Evolutionary conservation across 2,329 filamentous ascomycete genomes (phyloP).

Genomic region (Westerdykella ornata): DNA sequence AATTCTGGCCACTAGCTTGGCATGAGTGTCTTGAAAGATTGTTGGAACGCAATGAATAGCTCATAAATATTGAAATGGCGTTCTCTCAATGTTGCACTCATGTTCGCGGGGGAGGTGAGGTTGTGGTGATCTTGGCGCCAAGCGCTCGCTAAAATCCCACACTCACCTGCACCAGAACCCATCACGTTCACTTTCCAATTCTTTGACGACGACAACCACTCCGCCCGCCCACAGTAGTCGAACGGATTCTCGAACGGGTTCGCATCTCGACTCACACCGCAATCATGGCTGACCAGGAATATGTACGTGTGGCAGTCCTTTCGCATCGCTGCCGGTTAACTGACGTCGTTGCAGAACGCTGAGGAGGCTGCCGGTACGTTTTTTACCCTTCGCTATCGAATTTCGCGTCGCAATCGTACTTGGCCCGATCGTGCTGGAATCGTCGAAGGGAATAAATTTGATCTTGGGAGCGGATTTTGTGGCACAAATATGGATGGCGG

Average conservation of each 20-base stretch:
- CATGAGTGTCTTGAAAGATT: background rate
- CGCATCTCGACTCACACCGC: conserved; percentile 44
- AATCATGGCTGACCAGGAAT: conserved; percentile 84
- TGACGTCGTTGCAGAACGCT: conserved; percentile 61
- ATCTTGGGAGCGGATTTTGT: background rate
- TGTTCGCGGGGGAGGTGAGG: no score
- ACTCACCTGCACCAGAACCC: conserved; percentile 3
- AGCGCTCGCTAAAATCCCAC: conserved; percentile 5
- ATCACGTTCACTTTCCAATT: conserved; percentile 10
- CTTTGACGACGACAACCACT: conserved; percentile 26
- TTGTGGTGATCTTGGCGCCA: background rate
- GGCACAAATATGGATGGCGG: conserved; percentile 3
- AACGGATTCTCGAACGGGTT: conserved; percentile 39
- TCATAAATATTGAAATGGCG: no score
- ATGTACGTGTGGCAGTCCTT: conserved; percentile 56
- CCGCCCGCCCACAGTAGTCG: conserved; percentile 33
- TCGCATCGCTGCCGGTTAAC: conserved; percentile 10
- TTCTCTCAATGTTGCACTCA: no score
- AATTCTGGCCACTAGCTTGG: background rate
- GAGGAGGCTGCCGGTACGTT: conserved; percentile 81
- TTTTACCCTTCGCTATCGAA: conserved; percentile 8
- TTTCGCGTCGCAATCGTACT: conserved; percentile 6
- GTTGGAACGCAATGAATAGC: background rate
- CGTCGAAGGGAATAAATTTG: background rate
- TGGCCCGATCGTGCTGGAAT: conserved; percentile 6